phyloP scores from a whole-genome alignment of 805 yeast genomes.

The Suhomyces faveliae region DNA sequence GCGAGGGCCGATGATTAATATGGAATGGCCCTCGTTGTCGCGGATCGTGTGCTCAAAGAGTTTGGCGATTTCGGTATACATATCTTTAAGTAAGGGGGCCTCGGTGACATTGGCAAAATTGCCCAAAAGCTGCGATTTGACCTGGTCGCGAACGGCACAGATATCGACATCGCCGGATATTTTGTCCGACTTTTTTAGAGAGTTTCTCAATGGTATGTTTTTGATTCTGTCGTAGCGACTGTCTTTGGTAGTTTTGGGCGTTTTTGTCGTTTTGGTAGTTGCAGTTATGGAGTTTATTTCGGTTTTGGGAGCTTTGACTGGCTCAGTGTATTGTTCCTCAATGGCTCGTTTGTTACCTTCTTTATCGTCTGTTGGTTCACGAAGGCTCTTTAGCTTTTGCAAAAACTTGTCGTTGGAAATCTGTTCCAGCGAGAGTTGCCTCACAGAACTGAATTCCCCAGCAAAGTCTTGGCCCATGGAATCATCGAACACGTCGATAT shows the following conservation, averaged over 20 bases:
- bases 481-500: not conserved
- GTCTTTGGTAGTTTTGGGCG: too few relatives aligned
- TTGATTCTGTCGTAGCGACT: not conserved
- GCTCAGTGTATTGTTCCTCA: not conserved
- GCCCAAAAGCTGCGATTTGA: conserved; percentile 21
- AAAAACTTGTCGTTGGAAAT: conserved; percentile 16
- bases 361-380: not conserved
- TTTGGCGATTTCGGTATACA: conserved; percentile 50
- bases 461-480: conserved; percentile 24
- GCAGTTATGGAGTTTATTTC: too few relatives aligned
- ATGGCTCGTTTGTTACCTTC: not conserved
- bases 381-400: conserved; percentile 14
- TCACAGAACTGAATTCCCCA: conserved; percentile 32
- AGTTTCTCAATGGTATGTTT: not conserved
- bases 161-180: conserved; percentile 12
- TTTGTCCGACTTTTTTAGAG: not conserved
- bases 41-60: conserved; percentile 63
- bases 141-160: conserved; percentile 12
- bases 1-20: conserved; percentile 75
- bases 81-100: conserved; percentile 21
- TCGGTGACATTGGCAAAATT: conserved; percentile 17
- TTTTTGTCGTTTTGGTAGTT: too few relatives aligned
- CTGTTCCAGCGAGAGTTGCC: conserved; percentile 19
- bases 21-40: conserved; percentile 77
- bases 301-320: not conserved